Evolutionary conservation across 176 grass and related monocot genomes (phyloP).

Genomic region (Phyllostachys edulis): DNA sequence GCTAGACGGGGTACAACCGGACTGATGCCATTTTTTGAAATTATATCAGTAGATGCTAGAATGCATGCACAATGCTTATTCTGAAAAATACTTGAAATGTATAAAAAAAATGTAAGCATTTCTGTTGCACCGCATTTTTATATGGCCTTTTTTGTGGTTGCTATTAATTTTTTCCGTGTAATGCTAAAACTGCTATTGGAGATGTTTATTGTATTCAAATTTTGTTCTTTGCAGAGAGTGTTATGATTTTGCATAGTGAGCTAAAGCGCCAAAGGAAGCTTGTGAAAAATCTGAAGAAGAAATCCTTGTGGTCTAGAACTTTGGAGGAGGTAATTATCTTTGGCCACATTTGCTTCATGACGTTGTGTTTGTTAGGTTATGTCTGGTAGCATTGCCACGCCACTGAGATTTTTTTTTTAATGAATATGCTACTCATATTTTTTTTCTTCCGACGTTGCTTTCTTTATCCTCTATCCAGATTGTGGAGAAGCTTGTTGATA

Average conservation of each 20-base stretch:
- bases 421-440: background rate
- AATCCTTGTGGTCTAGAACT: slow-evolving; percentile 85
- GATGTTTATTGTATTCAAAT: background rate
- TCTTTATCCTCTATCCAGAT: slow-evolving; percentile 47
- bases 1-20: slow-evolving; percentile 58
- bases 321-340: slow-evolving; percentile 79
- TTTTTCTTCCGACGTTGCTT: background rate
- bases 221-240: slow-evolving; percentile 53
- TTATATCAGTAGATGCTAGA: background rate
- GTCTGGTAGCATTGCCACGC: background rate
- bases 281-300: slow-evolving; percentile 95
- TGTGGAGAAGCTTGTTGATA: slow-evolving; percentile 96
- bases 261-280: slow-evolving; percentile 88
- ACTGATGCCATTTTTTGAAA: background rate
- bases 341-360: slow-evolving; percentile 1
- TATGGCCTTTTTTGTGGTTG: background rate
- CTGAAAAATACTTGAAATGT: background rate
- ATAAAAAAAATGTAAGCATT: background rate
- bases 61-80: background rate
- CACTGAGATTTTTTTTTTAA: background rate
- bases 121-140: background rate
- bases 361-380: background rate
- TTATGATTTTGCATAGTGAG: slow-evolving; percentile 90
- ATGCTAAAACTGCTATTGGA: background rate
- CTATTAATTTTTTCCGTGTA: background rate